Evolutionary conservation across 1,284 basidiomycete species (phyloP).

Genomic region (Boletus sp.): DNA sequence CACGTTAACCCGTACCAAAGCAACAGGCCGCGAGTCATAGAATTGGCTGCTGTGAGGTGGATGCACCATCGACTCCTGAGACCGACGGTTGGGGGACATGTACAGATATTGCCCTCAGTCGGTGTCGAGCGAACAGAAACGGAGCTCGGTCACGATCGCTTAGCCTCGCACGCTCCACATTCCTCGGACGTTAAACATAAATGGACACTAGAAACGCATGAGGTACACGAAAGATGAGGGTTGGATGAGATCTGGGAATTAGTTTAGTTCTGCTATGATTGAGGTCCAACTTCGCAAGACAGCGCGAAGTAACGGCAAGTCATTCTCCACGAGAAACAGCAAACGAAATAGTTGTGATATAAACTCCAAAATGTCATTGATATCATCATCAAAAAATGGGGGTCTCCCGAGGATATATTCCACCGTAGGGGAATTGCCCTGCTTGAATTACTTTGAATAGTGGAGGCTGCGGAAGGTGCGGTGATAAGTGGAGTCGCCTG

Average conservation of each 20-base stretch:
- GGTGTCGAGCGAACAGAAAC: no score
- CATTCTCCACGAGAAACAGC: background rate
- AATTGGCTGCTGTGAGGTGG: no score
- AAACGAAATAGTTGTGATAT: background rate
- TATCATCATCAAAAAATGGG: slow-evolving; percentile 8
- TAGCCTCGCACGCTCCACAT: background rate
- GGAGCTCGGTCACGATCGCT: background rate
- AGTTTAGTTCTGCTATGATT: background rate
- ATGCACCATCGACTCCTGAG: no score
- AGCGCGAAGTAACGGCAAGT: background rate
- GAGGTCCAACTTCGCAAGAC: background rate
- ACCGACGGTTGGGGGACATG: no score
- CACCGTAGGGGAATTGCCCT: background rate
- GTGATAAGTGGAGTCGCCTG: background rate
- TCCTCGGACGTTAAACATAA: background rate
- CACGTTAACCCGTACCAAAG: no score
- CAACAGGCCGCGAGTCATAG: no score
- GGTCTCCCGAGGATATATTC: slow-evolving; percentile 10
- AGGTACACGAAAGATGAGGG: background rate
- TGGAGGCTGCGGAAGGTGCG: background rate
- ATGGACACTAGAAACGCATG: background rate
- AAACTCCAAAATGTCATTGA: slow-evolving; percentile 9
- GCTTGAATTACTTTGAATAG: background rate
- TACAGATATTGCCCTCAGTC: no score
- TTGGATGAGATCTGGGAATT: background rate